Conservation (phyloP, 768 basidiomycete species). For the Boletales sp. region DNA sequence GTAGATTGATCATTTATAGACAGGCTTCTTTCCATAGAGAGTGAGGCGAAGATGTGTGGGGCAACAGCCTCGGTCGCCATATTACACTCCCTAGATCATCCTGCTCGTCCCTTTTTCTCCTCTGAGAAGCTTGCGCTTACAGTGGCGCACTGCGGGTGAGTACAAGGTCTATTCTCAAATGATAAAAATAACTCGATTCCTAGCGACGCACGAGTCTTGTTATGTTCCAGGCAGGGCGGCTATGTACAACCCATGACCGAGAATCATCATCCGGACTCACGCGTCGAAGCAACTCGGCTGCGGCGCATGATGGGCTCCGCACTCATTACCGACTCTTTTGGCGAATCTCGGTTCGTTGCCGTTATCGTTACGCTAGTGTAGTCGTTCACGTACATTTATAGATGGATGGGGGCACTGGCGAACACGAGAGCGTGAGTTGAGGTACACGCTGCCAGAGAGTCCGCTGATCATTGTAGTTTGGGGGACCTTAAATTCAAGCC, state of each 20-base stretch:
- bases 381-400: constrained; percentile 24
- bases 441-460: neutral
- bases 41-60: constrained; percentile 72
- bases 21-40: constrained; percentile 63
- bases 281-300: constrained; percentile 78
- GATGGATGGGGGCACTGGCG: constrained; percentile 93
- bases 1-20: constrained; percentile 41
- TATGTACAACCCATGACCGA: constrained; percentile 85
- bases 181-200: constrained; percentile 8
- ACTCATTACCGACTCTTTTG: constrained; percentile 90
- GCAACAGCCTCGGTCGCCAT: constrained; percentile 90
- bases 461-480: constrained; percentile 45
- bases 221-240: constrained; percentile 74
- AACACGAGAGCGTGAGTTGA: constrained; percentile 80
- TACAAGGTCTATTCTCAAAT: constrained; percentile 14
- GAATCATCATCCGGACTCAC: constrained; percentile 92
- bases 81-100: constrained; percentile 85
- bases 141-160: constrained; percentile 88
- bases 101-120: constrained; percentile 78
- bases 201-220: constrained; percentile 86
- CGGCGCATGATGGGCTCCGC: constrained; percentile 88
- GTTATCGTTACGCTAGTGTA: neutral
- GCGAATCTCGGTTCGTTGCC: constrained; percentile 70
- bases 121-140: constrained; percentile 74
- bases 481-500: constrained; percentile 88